Base-by-base conservation (phyloP, 106 monocot genomes). In the Chionographis japonica region DNA sequence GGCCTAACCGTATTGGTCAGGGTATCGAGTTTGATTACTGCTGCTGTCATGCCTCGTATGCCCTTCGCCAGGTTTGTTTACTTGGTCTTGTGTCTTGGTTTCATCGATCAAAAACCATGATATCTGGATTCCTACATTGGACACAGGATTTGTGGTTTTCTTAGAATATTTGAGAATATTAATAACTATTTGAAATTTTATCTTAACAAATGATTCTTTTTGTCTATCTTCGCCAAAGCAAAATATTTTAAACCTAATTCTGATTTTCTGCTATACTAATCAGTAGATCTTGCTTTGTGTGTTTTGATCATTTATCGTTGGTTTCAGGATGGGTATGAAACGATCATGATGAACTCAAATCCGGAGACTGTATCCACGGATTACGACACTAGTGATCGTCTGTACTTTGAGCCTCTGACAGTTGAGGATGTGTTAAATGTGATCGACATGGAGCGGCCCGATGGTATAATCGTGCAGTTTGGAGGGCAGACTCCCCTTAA, bases 341-440 rank as follows among this genome's bases (percentile, higher is more conserved):
- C 97, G 57, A 97, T 97, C 27, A 97, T 97, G 97, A 85, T 97
- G 97, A 97, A 97, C 71, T 97, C 97, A 55, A 97, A 97, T 66
- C 97, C 97, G 27, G 97, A 97, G 69, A 97, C 97, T 8, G 97
- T 97, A 8, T 97, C 97, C 12, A 97, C 97, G 9, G 97, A 97
- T 78, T 97, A 97, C 50, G 97, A 97, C 75, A 92, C 97, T 38
- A 97, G 97, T 67, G 92, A 97, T 58, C 77, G 97, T 50, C 66
- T 97, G 37, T 97, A 97, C 80, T 97, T 97, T 65, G 97, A 97
- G 58, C 97, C 97, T 18, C 61, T 97, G 64, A 97, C 97, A 5
- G 61, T 97, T 20, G 97, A 97, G 70, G 97, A 97, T 71, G 92
- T 97, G 6, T 40, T 77, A 8, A 97, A 97, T 78, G 92, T 97